Evolutionary conservation across 2,329 filamentous ascomycete species (phyloP).

Genomic region (Zymoseptoria ardabiliae): DNA sequence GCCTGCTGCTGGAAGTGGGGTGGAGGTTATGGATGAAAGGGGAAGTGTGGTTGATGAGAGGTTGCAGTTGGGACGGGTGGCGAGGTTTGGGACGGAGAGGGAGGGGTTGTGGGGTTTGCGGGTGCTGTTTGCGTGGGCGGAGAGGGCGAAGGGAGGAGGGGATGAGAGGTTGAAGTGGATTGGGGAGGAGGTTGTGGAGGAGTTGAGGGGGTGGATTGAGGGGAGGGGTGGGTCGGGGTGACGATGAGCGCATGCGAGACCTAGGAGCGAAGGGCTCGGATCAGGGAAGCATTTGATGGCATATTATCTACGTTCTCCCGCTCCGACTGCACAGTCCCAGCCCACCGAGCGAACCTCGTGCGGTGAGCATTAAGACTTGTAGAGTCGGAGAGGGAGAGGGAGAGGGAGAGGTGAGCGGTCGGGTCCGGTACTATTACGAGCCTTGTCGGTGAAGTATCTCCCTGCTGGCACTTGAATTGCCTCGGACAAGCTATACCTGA

Average conservation of each 20-base stretch:
- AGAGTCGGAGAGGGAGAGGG: too few relatives aligned
- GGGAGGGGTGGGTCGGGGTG: slow-evolving; percentile 27
- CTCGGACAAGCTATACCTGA: too few relatives aligned
- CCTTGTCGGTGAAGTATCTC: too few relatives aligned
- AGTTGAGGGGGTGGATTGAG: slow-evolving; percentile 45
- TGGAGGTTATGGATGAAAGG: slow-evolving; percentile 39
- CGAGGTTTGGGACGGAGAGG: slow-evolving; percentile 28
- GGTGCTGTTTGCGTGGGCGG: slow-evolving; percentile 61
- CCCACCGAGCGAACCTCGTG: too few relatives aligned
- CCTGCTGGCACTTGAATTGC: too few relatives aligned
- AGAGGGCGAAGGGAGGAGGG: slow-evolving; percentile 31
- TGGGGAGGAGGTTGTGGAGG: slow-evolving; percentile 49
- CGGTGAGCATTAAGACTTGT: too few relatives aligned
- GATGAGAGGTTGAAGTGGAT: slow-evolving; percentile 46
- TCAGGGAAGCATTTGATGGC: not conserved
- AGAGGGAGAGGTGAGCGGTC: too few relatives aligned
- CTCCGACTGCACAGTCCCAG: too few relatives aligned
- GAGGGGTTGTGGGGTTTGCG: slow-evolving; percentile 57
- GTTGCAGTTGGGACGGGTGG: slow-evolving; percentile 49
- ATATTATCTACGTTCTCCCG: too few relatives aligned
- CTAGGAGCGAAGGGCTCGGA: not conserved
- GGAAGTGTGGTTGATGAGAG: slow-evolving; percentile 63
- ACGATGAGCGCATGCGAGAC: not conserved
- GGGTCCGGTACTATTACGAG: too few relatives aligned
- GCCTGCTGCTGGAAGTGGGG: slow-evolving; percentile 38